These are phyloP conservation scores for Fusarium ambrosium DNA, from an alignment of 2,329 filamentous ascomycete species.

Conservation along the genomic window DNA sequence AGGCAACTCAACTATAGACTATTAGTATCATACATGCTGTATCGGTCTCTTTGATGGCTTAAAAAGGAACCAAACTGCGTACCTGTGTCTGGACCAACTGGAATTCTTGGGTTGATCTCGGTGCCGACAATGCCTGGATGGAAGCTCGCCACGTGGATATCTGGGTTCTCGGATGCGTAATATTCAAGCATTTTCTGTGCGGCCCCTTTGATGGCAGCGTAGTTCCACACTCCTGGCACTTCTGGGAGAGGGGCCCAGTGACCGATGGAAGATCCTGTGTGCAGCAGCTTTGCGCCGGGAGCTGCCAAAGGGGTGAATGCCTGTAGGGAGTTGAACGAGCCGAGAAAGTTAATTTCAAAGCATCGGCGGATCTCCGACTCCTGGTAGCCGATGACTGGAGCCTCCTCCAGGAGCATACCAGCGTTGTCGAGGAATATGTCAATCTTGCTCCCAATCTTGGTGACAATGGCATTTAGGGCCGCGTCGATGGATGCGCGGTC, in stretches of 20 bases:
- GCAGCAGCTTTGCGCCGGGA: constrained; percentile 35
- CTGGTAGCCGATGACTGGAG: neutral
- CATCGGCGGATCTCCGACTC: constrained; percentile 14
- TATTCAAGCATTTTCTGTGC: constrained; percentile 52
- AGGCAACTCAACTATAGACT: constrained; percentile 1
- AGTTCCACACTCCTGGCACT: constrained; percentile 43
- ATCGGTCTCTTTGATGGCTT: too few species aligned
- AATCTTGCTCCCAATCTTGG: constrained; percentile 23
- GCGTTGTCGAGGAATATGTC: constrained; percentile 36
- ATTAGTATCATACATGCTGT: neutral
- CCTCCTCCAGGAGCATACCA: neutral
- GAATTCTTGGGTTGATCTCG: constrained; percentile 45
- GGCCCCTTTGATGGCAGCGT: constrained; percentile 54
- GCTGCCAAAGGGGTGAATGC: constrained; percentile 38
- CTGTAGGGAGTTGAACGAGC: constrained; percentile 43
- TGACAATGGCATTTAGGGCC: neutral
- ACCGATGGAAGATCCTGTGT: constrained; percentile 35
- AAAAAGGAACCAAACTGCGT: neutral
- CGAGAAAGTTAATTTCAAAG: constrained; percentile 45
- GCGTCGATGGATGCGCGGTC: neutral
- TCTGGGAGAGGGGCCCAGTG: constrained; percentile 37
- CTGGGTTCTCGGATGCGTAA: constrained; percentile 53
- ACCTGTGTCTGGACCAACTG: constrained; percentile 9
- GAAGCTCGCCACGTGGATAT: constrained; percentile 53
- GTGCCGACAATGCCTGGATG: constrained; percentile 59